phyloP scores from a whole-genome alignment of 805 yeast species.

The Wickerhamomyces tratensis region DNA sequence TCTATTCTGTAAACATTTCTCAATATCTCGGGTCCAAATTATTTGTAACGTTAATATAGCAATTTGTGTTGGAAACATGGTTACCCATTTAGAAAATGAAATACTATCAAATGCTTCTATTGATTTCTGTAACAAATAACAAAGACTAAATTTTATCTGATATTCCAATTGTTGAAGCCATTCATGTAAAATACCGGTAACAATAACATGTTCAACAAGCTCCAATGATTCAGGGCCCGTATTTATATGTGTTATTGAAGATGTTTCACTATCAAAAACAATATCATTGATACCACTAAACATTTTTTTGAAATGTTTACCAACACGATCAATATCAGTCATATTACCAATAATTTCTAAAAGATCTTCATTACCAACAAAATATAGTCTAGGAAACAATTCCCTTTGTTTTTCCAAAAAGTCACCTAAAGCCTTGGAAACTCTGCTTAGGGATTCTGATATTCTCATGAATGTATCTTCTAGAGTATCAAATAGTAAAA shows the following conservation, averaged over 20 bases:
- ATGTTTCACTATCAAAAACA: constrained; percentile 21
- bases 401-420: constrained; percentile 76
- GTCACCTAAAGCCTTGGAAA: constrained; percentile 60
- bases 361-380: constrained; percentile 85
- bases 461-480: constrained; percentile 36
- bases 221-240: not conserved
- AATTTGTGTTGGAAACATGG: constrained; percentile 44
- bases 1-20: constrained; percentile 15
- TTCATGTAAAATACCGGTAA: constrained; percentile 30
- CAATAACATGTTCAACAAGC: not conserved
- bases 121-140: constrained; percentile 23
- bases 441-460: constrained; percentile 43
- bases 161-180: constrained; percentile 56
- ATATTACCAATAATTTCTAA: constrained; percentile 72
- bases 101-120: constrained; percentile 12
- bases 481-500: constrained; percentile 40
- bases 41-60: constrained; percentile 45
- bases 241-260: constrained; percentile 31
- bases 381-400: constrained; percentile 71
- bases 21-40: constrained; percentile 38
- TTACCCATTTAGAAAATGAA: constrained; percentile 25
- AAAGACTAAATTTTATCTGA: constrained; percentile 39
- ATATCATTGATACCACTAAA: constrained; percentile 53
- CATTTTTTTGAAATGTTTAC: constrained; percentile 59
- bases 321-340: constrained; percentile 32